Base-by-base conservation (phyloP, 768 basidiomycete genomes). In the Infundibulicybe gibba region DNA sequence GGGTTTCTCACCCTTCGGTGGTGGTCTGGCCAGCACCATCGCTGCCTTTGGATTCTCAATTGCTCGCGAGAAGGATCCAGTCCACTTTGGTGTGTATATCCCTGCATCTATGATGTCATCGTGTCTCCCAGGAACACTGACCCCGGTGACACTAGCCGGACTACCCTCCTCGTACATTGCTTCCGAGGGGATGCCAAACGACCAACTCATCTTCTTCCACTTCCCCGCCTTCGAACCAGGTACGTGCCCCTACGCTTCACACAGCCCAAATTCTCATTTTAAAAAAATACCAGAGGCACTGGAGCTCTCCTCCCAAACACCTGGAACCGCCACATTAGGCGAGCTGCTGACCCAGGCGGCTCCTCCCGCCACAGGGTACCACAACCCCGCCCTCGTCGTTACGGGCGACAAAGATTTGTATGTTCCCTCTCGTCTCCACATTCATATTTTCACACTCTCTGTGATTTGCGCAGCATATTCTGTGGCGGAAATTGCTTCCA, bases 321-420 rank as follows among this genome's bases (percentile, higher is more conserved):
- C 53, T 41, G 46, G 35, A 32, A 53, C 56, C 8, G 48, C 45
- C 3, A 55, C 58, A 5, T 20, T 61, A 13, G 60, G 60, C 6
- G 58, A 58, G 41, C 39, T 58, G 16, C 35, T 60, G 14, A 57
- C 56, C 16, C 52, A 50, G 25, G 42, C 37, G 6, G 35, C 50
- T 1, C 5, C 6, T 3, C 40, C 46, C 3, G 55, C 59, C 5
- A 8, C 37, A 5, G 45, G 47, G 17, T 60, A 55, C 42, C 49
- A 55, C 5, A 52, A 54, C 10, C 57, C 59, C 11, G 40, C 58
- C n/a, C 50, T 55, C 20, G 52, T 59, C 20, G 48, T 59, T n/a
- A 56, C 57, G 17, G 61, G 61, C 17, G 58, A 59, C 17, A 58
- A 49, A 32, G 58, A 58, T 32, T 54, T 51, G 60, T 60, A 47